phyloP scores from a whole-genome alignment of 257 asterid species.

The Solanum peruvianum region DNA sequence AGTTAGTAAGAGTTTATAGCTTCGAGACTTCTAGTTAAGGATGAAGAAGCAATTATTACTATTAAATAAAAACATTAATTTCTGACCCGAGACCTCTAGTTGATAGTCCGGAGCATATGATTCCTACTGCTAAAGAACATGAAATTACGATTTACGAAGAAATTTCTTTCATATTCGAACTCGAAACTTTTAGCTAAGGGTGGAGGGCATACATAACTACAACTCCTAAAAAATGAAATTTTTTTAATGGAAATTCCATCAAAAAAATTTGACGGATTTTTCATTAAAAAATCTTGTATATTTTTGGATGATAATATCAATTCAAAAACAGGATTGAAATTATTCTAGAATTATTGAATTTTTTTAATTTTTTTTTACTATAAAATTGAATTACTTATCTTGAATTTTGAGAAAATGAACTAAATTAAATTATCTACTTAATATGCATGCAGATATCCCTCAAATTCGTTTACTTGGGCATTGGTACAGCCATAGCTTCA shows the following conservation, averaged over 20 bases:
- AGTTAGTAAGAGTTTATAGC: not conserved
- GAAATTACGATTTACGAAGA: not conserved
- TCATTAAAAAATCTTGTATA: not conserved
- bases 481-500: constrained; percentile 29
- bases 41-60: not conserved
- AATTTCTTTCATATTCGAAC: not conserved
- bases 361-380: not conserved
- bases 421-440: not conserved
- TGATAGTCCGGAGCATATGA: not conserved
- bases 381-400: not conserved
- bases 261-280: not conserved
- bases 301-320: not conserved
- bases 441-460: constrained; percentile 32
- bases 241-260: not conserved
- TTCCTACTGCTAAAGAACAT: not conserved
- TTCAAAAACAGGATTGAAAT: not conserved
- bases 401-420: not conserved
- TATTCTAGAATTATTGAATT: not conserved
- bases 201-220: not conserved
- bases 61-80: not conserved
- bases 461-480: constrained; percentile 21
- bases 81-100: not conserved
- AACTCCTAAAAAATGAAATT: not conserved
- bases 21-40: not conserved
- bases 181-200: not conserved